Evolutionary conservation across 2,329 filamentous ascomycete genomes (phyloP).

Genomic region (Colletotrichum scovillei): DNA sequence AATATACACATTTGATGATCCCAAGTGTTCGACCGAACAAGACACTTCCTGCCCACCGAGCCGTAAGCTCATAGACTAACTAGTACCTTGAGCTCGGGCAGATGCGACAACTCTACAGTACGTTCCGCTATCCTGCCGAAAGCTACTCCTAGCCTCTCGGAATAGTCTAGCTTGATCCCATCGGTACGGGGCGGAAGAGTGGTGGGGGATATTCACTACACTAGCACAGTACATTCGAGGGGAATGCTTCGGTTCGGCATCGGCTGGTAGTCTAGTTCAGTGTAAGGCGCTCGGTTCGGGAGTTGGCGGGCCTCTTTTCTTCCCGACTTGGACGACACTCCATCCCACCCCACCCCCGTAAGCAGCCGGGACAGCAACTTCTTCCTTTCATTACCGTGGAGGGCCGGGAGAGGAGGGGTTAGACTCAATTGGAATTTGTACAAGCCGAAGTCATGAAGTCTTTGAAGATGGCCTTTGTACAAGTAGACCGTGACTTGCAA

Average conservation of each 20-base stretch:
- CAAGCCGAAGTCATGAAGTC: too few relatives aligned
- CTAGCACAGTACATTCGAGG: not conserved
- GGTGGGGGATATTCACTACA: not conserved
- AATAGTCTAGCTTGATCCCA: not conserved
- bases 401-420: not conserved
- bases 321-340: not conserved
- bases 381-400: not conserved
- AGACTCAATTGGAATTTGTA: too few relatives aligned
- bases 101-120: not conserved
- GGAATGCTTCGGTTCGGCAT: slow-evolving; percentile 9
- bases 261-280: not conserved
- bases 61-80: not conserved
- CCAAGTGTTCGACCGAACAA: not conserved
- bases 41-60: not conserved
- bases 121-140: too few relatives aligned
- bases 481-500: not conserved
- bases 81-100: not conserved
- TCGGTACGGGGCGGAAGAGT: slow-evolving; percentile 6
- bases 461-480: not conserved
- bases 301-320: not conserved
- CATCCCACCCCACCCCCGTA: not conserved
- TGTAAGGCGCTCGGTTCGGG: not conserved
- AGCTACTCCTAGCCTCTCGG: not conserved
- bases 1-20: not conserved
- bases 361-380: not conserved